Conservation (phyloP, 306 rosid genomes). For the Medicago arabica region DNA sequence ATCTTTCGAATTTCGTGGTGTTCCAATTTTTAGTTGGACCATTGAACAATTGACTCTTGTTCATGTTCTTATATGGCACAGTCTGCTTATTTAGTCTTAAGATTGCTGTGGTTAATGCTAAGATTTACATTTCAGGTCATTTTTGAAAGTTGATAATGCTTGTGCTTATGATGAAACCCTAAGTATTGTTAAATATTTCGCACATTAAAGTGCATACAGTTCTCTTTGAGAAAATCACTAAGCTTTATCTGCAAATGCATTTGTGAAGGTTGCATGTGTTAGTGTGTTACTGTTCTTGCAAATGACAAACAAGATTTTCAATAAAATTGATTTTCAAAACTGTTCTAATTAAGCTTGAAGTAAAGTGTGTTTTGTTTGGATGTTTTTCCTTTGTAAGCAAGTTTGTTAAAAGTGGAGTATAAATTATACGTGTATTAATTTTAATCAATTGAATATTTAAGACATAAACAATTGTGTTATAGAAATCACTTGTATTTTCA, state of each 20-base stretch:
- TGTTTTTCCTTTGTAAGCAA: neutral
- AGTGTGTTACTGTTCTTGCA: neutral
- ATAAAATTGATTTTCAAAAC: neutral
- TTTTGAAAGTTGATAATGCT: conserved; percentile 23
- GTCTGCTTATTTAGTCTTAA: conserved; percentile 45
- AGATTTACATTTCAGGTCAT: conserved; percentile 34
- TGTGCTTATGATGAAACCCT: conserved; percentile 27
- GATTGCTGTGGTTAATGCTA: conserved; percentile 37
- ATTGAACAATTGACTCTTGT: conserved; percentile 45
- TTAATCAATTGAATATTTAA: neutral
- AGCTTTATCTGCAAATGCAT: neutral
- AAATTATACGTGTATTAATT: neutral
- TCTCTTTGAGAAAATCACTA: neutral
- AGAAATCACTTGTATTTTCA: neutral
- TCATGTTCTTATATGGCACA: conserved; percentile 50
- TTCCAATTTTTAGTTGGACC: conserved; percentile 47
- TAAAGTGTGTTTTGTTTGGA: neutral
- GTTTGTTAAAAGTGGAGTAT: neutral
- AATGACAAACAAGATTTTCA: neutral
- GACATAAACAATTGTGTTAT: neutral
- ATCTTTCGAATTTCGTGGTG: conserved; percentile 39
- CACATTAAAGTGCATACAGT: neutral
- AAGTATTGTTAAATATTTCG: conserved; percentile 23
- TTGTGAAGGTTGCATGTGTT: neutral
- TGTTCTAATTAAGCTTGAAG: neutral